Percentiles rank a stretch among this genome's conserved stretches.
These are phyloP conservation scores for Venturia effusa DNA, from an alignment of 2,329 filamentous ascomycete genomes.

Conservation along the genomic window DNA sequence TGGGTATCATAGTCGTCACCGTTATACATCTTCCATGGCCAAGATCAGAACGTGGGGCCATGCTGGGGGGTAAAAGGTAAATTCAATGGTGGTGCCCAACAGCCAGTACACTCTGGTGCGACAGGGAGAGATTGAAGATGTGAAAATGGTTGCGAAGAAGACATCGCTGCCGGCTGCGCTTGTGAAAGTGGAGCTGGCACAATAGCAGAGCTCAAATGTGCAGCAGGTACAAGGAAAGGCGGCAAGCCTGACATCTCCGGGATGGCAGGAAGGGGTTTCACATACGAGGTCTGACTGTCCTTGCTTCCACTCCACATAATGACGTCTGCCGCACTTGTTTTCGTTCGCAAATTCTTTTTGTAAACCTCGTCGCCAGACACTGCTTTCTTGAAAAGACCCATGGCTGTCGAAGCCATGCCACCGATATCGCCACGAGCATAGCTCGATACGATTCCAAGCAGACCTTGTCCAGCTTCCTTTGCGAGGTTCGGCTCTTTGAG, in stretches of 20 bases:
- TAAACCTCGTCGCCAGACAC: conserved; percentile 68
- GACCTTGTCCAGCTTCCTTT: conserved; percentile 65
- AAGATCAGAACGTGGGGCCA: neutral
- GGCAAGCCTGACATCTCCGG: neutral
- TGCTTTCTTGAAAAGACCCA: conserved; percentile 80
- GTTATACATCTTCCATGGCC: neutral
- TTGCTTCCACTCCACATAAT: conserved; percentile 98
- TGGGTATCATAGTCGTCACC: conserved; percentile 1
- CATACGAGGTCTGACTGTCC: conserved; percentile 85
- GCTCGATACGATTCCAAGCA: conserved; percentile 60
- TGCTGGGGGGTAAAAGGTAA: neutral
- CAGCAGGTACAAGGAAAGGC: neutral
- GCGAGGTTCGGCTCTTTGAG: conserved; percentile 74
- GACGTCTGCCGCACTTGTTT: conserved; percentile 89
- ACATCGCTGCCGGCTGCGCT: neutral
- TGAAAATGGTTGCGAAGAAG: neutral
- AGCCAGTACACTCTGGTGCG: neutral
- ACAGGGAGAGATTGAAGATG: neutral
- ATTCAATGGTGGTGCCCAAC: neutral
- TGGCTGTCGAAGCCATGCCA: conserved; percentile 68
- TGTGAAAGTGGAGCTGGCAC: neutral
- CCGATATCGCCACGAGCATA: conserved; percentile 78
- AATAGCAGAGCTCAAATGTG: neutral
- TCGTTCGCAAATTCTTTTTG: conserved; percentile 72
- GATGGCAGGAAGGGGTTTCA: conserved; percentile 22